phyloP scores from a whole-genome alignment of 768 basidiomycete genomes.

The Suillus bovinus region DNA sequence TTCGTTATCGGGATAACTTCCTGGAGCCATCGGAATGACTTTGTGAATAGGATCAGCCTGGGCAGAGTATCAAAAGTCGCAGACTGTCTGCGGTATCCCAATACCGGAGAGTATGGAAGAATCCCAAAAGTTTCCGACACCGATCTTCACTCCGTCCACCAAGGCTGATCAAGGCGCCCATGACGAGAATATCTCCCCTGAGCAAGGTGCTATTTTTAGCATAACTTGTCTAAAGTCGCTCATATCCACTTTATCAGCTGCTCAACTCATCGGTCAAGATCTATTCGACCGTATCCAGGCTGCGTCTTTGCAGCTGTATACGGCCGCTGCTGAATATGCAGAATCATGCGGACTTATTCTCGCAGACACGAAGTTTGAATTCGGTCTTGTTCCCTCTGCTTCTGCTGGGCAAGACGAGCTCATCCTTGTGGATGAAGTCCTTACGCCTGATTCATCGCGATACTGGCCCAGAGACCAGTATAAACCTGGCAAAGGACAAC shows the following conservation, averaged over 20 bases:
- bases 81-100: constrained; percentile 85
- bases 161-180: constrained; percentile 94
- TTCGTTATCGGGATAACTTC: neutral
- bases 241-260: constrained; percentile 16
- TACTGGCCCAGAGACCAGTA: constrained; percentile 90
- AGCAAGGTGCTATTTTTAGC: constrained; percentile 51
- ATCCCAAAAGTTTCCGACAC: constrained; percentile 76
- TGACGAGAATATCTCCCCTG: constrained; percentile 94
- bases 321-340: constrained; percentile 74
- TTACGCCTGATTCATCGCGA: constrained; percentile 96
- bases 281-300: constrained; percentile 62
- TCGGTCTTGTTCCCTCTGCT: constrained; percentile 68
- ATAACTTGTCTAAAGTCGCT: neutral
- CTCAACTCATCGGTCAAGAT: constrained; percentile 62
- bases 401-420: constrained; percentile 45
- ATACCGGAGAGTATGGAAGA: constrained; percentile 80
- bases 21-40: neutral
- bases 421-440: constrained; percentile 92
- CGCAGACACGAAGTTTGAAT: constrained; percentile 99
- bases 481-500: constrained; percentile 70
- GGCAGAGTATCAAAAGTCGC: constrained; percentile 86
- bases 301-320: constrained; percentile 66
- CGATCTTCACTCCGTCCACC: constrained; percentile 95
- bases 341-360: constrained; percentile 81
- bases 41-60: constrained; percentile 81